Percentiles rank a stretch among this genome's conserved stretches.
Evolutionary conservation across 2,329 filamentous ascomycete genomes (phyloP).

Genomic region (Verticillium tricorpus): DNA sequence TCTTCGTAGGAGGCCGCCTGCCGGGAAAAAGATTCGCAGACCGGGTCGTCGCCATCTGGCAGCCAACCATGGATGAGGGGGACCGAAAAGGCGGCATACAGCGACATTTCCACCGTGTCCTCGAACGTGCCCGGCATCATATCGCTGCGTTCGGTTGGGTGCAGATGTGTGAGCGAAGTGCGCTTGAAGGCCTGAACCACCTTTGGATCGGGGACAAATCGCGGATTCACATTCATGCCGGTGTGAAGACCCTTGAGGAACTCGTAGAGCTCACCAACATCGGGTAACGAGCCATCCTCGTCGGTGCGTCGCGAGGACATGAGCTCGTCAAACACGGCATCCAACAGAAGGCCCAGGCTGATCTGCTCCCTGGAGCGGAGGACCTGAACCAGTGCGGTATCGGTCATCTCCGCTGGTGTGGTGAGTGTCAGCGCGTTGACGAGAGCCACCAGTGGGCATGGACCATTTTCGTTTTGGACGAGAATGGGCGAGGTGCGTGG

Average conservation of each 20-base stretch:
- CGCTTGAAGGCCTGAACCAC: constrained; percentile 42
- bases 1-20: constrained; percentile 86
- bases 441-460: constrained; percentile 86
- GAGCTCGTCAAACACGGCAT: constrained; percentile 89
- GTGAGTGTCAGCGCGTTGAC: constrained; percentile 89
- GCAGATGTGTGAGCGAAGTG: constrained; percentile 48
- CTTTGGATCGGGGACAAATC: constrained; percentile 62
- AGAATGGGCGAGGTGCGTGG: constrained; percentile 79
- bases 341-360: constrained; percentile 76
- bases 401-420: constrained; percentile 56
- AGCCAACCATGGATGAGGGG: constrained; percentile 94
- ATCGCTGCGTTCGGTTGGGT: constrained; percentile 43
- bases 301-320: constrained; percentile 70
- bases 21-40: constrained; percentile 65
- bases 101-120: constrained; percentile 78
- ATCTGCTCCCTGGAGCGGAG: constrained; percentile 80
- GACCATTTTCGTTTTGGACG: constrained; percentile 90
- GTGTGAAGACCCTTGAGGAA: constrained; percentile 89
- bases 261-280: constrained; percentile 80
- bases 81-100: constrained; percentile 86
- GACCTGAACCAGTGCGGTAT: constrained; percentile 73
- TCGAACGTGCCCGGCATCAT: constrained; percentile 72
- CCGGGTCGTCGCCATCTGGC: constrained; percentile 61
- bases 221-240: constrained; percentile 96
- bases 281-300: constrained; percentile 64